A percentile compares a stretch with the other conserved stretches of the same genome.
Evolutionary conservation across 495 filamentous ascomycete species (phyloP).

Genomic region (Aspergillus affinis): DNA sequence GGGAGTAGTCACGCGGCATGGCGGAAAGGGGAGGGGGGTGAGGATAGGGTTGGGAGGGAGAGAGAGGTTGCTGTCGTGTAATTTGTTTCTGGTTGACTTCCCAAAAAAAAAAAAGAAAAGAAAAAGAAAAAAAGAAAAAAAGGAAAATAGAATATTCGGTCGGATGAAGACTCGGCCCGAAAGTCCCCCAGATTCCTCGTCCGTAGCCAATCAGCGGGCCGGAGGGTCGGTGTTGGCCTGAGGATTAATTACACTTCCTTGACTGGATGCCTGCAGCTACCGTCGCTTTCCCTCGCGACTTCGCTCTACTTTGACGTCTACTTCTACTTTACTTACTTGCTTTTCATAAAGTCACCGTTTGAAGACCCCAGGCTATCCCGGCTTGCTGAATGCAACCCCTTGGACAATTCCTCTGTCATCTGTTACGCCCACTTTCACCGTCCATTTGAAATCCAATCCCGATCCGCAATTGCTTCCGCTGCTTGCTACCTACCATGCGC

Average conservation of each 20-base stretch:
- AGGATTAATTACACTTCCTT: constrained; percentile 15
- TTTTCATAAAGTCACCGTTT: too few species aligned
- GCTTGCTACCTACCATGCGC: constrained; percentile 8
- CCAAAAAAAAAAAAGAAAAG: constrained; percentile 5
- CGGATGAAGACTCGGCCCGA: constrained; percentile 30
- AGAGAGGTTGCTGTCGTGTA: not conserved
- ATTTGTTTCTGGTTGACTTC: not conserved
- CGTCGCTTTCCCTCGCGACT: not conserved
- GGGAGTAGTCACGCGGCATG: constrained; percentile 16
- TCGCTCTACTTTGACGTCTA: too few species aligned
- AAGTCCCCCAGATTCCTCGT: constrained; percentile 21
- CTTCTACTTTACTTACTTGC: too few species aligned
- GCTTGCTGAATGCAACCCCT: not conserved
- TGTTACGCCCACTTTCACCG: not conserved
- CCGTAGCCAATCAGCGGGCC: constrained; percentile 30
- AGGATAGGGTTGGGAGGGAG: not conserved
- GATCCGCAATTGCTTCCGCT: not conserved
- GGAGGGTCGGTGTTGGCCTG: constrained; percentile 17
- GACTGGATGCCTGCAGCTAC: not conserved
- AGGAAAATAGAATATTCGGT: constrained; percentile 15
- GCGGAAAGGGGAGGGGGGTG: not conserved
- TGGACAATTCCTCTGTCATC: not conserved
- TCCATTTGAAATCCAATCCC: not conserved
- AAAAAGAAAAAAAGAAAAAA: constrained; percentile 22
- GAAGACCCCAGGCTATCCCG: not conserved